Conservation (phyloP, 2,329 filamentous ascomycete species). For the Claviceps humidiphila region DNA sequence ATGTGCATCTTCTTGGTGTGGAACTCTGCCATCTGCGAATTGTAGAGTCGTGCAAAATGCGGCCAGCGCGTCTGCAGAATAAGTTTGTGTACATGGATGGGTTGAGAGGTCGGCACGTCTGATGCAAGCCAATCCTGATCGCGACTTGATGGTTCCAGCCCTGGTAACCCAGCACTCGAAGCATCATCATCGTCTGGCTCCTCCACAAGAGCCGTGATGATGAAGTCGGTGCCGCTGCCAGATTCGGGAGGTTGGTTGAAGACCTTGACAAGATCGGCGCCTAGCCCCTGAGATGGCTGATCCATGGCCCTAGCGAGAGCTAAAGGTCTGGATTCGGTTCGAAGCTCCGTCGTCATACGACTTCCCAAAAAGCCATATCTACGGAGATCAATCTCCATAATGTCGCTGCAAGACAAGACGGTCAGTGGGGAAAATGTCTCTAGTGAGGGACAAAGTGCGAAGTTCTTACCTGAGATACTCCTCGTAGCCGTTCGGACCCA, state of each 20-base stretch:
- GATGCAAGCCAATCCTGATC: slow-evolving; percentile 45
- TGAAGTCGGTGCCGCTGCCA: slow-evolving; percentile 80
- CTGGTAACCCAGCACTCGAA: slow-evolving; percentile 36
- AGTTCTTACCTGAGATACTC: slow-evolving; percentile 58
- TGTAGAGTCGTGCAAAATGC: slow-evolving; percentile 85
- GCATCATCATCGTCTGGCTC: slow-evolving; percentile 58
- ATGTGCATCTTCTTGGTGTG: slow-evolving; percentile 97
- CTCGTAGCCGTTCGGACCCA: slow-evolving; percentile 60
- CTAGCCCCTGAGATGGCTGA: slow-evolving; percentile 54
- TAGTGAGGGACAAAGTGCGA: too few relatives aligned
- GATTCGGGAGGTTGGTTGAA: slow-evolving; percentile 79
- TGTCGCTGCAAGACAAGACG: slow-evolving; percentile 43
- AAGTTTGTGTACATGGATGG: slow-evolving; percentile 89
- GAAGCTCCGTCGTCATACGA: slow-evolving; percentile 45
- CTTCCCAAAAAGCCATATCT: slow-evolving; percentile 85
- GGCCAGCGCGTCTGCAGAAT: slow-evolving; percentile 94
- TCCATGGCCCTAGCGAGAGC: slow-evolving; percentile 34
- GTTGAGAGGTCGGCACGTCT: slow-evolving; percentile 55
- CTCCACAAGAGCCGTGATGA: slow-evolving; percentile 77
- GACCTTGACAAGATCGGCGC: slow-evolving; percentile 69
- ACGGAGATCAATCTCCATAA: slow-evolving; percentile 84
- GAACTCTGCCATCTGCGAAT: slow-evolving; percentile 91
- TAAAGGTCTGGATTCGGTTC: slow-evolving; percentile 34
- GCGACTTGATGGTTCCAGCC: slow-evolving; percentile 27
- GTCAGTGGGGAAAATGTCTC: neutral